Percentiles rank a stretch among this genome's conserved stretches.
Conservation (phyloP, 2,329 filamentous ascomycete genomes). For the Pestalotiopsis sp. region DNA sequence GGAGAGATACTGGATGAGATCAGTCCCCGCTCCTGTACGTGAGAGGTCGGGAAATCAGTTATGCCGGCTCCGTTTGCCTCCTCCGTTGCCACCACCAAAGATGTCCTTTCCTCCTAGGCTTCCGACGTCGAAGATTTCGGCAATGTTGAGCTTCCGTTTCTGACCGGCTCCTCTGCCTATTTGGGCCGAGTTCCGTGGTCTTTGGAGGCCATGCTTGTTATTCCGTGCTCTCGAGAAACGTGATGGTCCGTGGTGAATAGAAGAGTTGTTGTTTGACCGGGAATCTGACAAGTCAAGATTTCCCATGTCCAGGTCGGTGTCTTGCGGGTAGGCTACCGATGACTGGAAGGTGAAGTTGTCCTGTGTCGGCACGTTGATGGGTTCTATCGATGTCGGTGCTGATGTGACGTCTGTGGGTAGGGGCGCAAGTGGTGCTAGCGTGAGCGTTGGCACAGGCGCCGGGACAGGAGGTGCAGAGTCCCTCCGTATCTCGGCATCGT, state of each 20-base stretch:
- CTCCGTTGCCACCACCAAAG: constrained; percentile 41
- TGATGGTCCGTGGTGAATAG: constrained; percentile 24
- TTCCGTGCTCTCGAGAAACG: constrained; percentile 23
- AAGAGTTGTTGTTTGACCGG: constrained; percentile 36
- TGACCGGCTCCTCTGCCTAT: constrained; percentile 66
- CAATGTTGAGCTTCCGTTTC: constrained; percentile 72
- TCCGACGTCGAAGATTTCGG: constrained; percentile 73
- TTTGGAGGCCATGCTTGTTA: background rate
- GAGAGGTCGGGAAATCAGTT: constrained; percentile 26
- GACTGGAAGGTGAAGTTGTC: constrained; percentile 72
- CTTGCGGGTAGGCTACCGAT: constrained; percentile 57
- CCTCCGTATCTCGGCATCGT: constrained; percentile 29
- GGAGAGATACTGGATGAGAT: background rate
- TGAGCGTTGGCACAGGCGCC: constrained; percentile 14
- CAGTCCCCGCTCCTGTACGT: background rate
- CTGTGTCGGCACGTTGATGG: constrained; percentile 53
- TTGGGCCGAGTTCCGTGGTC: constrained; percentile 27
- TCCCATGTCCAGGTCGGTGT: constrained; percentile 59
- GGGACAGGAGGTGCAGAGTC: constrained; percentile 35
- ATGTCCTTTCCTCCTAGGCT: constrained; percentile 64
- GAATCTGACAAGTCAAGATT: constrained; percentile 60
- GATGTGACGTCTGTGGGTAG: constrained; percentile 14
- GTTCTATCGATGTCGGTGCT: constrained; percentile 24
- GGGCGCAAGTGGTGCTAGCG: constrained; percentile 10
- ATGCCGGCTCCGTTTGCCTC: constrained; percentile 52